Base-by-base conservation (phyloP, 768 basidiomycete genomes). In the Macrolepiota dolichaula region DNA sequence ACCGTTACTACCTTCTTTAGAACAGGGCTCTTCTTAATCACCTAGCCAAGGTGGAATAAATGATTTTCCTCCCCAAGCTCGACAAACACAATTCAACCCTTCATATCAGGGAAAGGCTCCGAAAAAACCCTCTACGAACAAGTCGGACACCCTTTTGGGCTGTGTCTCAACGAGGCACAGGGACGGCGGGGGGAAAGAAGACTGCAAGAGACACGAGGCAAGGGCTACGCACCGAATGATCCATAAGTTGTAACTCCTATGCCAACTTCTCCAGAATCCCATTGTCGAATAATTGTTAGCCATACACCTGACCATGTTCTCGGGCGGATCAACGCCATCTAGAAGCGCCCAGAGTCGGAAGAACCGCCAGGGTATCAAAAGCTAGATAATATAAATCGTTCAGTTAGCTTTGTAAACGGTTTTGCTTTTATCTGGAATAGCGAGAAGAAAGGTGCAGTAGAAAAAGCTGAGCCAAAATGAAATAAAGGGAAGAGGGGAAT, bases 241-340 rank as follows among this genome's bases (percentile, higher is more conserved):
- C 97, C 96, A 98, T 13, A 97, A 81, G 69, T 98, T 99, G 74
- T 95, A 98, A 64, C 91, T 93, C 7, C 97, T 80, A 71, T 98
- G 96, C 97, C 96, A 98, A 64, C 88, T 89, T 64, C 94, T 76
- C 97, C 97, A 98, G 73, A 99, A 98, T 0, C 94, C 94, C 10
- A 88, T 72, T 0, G 87, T 84, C 0, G 96, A 97, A 70, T 98
- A 98, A 72, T 98, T 98, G 72, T 98, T 99, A 22, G 87, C 91
- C 87, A 98, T 90, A 69, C 97, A 98, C n/a, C 97, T 84, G 12
- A 99, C 83, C 97, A 98, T 97, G 73, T 99, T 99, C 73, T 99
- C 97, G 0, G 96, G 97, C 0, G 94, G 91, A 67, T 97, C 93
- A 36, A 98, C 82, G 0, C 92, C 92, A 67, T 94, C 92, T 57